Evolutionary conservation across 164 flowering plant species (phyloP), one percentile per base, ranked within the genome.

Genomic region (Hamamelis virginiana): DNA sequence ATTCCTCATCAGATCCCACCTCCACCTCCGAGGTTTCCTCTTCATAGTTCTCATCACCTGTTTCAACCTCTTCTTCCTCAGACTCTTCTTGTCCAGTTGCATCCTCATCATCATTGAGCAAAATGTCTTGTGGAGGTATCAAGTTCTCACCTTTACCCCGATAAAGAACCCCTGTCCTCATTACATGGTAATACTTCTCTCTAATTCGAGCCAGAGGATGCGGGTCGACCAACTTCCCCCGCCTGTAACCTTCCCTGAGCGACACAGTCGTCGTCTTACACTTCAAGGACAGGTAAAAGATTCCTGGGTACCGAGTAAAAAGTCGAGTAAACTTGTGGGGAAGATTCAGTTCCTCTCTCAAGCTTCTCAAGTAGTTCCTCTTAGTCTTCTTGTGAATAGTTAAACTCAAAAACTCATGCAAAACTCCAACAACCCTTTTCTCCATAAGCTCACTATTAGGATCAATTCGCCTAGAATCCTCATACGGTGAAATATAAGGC

Each of bases 251-350:
- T 78, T 95, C 99, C 75, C 79, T 88, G 22, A 95, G 82, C 0
- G 86, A 76, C 23, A 91, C 87, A 3, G 98, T 91, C 0, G 97
- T 91, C 4, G 99, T 95, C 74, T 92, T 95, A 70, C 99, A 95
- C 76, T 95, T 95, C 84, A 95, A 70, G 3, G 98, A 92, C 27
- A 95, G 92, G 78, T 95, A 95, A 52, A 95, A 95, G 16, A 92
- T 89, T 51, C 99, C 99, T 0, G 99, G 99, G 64, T 92, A 95
- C 81, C 99, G 80, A 0, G 99, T 91, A 69, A 92, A 95, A 38
- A 95, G 69, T 58, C 97, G 76, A 9, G 99, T 95, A 72, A 95
- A 95, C 77, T 80, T 95, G 23, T 89, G 84, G 0, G 99, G 98
- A 74, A 95, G 80, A 74, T 78, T 86, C 76, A 90, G 62, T 61